phyloP scores from a whole-genome alignment of 2,329 filamentous ascomycete species.

The Tolypocladium endophyticum region DNA sequence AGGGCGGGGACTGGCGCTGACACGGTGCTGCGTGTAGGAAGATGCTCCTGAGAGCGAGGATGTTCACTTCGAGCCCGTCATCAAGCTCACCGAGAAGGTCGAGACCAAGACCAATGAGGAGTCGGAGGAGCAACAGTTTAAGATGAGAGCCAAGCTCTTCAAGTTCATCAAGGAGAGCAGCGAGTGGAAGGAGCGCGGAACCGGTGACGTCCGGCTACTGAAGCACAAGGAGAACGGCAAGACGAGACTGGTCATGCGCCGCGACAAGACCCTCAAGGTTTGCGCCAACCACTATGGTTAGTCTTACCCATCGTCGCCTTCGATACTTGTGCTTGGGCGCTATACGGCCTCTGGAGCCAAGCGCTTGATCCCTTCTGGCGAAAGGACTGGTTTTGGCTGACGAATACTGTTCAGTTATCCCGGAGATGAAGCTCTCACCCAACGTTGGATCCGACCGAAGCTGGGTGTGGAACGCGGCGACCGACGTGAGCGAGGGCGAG shows the following conservation, averaged over 20 bases:
- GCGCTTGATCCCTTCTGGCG: not conserved
- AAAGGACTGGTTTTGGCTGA: not conserved
- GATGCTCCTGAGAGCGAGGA: constrained; percentile 80
- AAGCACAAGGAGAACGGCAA: constrained; percentile 99
- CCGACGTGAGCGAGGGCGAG: constrained; percentile 96
- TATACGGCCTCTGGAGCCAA: not conserved
- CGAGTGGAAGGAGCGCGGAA: constrained; percentile 99
- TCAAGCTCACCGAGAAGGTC: constrained; percentile 91
- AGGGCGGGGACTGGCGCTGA: not conserved
- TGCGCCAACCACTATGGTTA: constrained; percentile 99
- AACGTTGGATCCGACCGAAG: constrained; percentile 97
- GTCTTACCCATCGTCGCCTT: constrained; percentile 20
- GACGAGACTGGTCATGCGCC: constrained; percentile 94
- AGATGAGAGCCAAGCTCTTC: constrained; percentile 99
- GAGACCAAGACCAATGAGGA: constrained; percentile 98
- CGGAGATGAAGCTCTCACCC: constrained; percentile 97
- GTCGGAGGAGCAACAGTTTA: constrained; percentile 93
- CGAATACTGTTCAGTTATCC: constrained; percentile 55
- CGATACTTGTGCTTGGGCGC: not conserved
- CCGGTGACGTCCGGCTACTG: constrained; percentile 87
- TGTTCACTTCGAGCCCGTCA: constrained; percentile 94
- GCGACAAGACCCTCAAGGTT: constrained; percentile 99
- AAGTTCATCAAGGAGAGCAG: constrained; percentile 85
- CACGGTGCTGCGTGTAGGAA: constrained; percentile 36
- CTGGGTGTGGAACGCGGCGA: constrained; percentile 98